Percentiles rank a stretch among this genome's conserved stretches.
These are phyloP conservation scores for Syncephalastrum contaminatum DNA, from an alignment of 371 early-diverging fungal species.

Conservation along the genomic window DNA sequence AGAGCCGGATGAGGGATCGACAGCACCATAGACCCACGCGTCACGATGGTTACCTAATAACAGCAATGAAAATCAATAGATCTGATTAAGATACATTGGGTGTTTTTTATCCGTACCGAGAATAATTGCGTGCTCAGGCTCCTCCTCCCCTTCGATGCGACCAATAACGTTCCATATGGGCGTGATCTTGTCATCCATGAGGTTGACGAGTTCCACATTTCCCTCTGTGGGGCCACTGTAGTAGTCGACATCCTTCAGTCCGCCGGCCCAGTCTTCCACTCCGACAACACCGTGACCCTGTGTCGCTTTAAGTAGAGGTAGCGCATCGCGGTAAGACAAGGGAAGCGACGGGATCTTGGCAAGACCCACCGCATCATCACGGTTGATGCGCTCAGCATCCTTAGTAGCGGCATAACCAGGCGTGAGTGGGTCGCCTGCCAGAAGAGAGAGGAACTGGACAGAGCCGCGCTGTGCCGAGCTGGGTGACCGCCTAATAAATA, in stretches of 20 bases:
- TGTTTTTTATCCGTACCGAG: conserved; percentile 29
- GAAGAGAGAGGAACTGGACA: conserved; percentile 45
- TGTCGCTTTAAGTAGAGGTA: conserved; percentile 52
- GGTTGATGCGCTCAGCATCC: conserved; percentile 50
- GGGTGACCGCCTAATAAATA: conserved; percentile 33
- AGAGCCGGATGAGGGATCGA: conserved; percentile 68
- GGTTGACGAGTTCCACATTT: conserved; percentile 51
- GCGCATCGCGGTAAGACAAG: conserved; percentile 64
- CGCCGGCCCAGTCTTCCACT: conserved; percentile 46
- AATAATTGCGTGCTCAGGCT: conserved; percentile 56
- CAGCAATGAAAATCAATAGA: background rate
- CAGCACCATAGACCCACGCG: conserved; percentile 67
- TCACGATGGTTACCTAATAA: conserved; percentile 63
- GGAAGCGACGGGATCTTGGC: conserved; percentile 67
- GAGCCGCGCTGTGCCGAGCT: conserved; percentile 63
- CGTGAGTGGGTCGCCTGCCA: conserved; percentile 68
- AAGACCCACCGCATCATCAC: conserved; percentile 46
- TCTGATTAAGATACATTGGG: background rate
- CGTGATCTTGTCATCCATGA: conserved; percentile 51
- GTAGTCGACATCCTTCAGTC: conserved; percentile 47
- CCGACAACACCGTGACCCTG: conserved; percentile 43
- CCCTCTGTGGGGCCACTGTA: conserved; percentile 58
- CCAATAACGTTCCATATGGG: conserved; percentile 69
- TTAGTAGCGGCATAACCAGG: conserved; percentile 59
- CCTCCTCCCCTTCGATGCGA: conserved; percentile 55